Percentiles rank a stretch among this genome's conserved stretches.
phyloP scores from a whole-genome alignment of 1,284 basidiomycete genomes.

The Tilletiaria anomala region DNA sequence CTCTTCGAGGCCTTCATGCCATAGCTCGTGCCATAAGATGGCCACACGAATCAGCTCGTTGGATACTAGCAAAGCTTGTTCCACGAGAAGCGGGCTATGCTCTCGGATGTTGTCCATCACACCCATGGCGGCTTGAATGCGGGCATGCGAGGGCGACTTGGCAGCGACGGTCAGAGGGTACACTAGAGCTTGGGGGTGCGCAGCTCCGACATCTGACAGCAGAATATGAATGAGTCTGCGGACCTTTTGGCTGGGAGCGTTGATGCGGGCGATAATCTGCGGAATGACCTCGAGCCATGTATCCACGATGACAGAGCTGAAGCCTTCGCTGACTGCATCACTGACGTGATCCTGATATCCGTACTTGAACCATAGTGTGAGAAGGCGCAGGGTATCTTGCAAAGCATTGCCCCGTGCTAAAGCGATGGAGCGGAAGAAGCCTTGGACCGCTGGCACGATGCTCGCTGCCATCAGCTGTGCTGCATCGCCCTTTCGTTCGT shows the following conservation, averaged over 20 bases:
- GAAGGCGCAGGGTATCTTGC: conserved; percentile 81
- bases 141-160: conserved; percentile 73
- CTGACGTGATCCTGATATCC: conserved; percentile 82
- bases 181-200: conserved; percentile 93
- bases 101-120: conserved; percentile 93
- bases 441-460: conserved; percentile 87
- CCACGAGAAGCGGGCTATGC: conserved; percentile 75
- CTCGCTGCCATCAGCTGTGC: conserved; percentile 62
- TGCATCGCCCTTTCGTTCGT: conserved; percentile 46
- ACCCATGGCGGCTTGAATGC: conserved; percentile 65
- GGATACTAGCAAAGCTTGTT: conserved; percentile 81
- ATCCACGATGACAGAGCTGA: conserved; percentile 80
- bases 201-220: conserved; percentile 80
- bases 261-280: conserved; percentile 97
- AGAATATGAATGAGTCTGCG: conserved; percentile 78
- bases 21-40: conserved; percentile 96
- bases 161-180: conserved; percentile 97
- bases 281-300: conserved; percentile 99
- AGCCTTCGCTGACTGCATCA: conserved; percentile 74
- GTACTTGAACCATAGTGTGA: conserved; percentile 98
- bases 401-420: conserved; percentile 72
- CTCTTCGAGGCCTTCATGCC: conserved; percentile 97
- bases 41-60: conserved; percentile 93
- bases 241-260: conserved; percentile 78
- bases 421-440: conserved; percentile 85